Base-by-base conservation (phyloP, 805 yeast genomes). In the Candida xiaguanensis region DNA sequence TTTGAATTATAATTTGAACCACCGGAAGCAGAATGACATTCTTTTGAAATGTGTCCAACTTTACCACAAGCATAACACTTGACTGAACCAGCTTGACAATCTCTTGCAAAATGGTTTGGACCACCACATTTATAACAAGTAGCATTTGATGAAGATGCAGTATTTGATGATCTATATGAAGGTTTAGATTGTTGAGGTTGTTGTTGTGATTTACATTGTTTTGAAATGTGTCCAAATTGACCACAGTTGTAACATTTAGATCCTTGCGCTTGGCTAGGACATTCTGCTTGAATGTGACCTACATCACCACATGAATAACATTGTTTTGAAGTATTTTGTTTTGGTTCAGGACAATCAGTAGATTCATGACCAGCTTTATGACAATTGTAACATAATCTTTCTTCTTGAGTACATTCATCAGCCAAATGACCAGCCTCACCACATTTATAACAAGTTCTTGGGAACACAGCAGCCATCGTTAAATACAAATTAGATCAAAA, bases 1-100 rank as follows among this genome's bases (percentile, higher is more conserved):
- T 78, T 80, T 48, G 63, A 52, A 51, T 52, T 55, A 48, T 59
- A 64, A 48, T 62, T 61, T 18, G 61, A 58, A 47, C 75, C 80
- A 46, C 74, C 74, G 36, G 80, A 57, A 43, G 76, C 74, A 36
- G 78, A 65, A 45, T 74, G 64, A 68, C 96, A 88, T 50, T 85
- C 95, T 65, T 80, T 85, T 47, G 93, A 80, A 54, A 87, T 80
- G 72, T 90, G 97, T 41, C 96, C 96, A 47, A 77, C 71, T 65
- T 82, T 80, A 53, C 96, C 96, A 68, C 97, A 89, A 46, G 90
- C 85, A 76, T 87, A 90, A 69, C 97, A 89, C 68, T 86, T 86
- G 59, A 80, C 75, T 40, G 53, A 53, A 41, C 79, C 75, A 51
- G 80, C 81, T 62, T 80, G 83, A 68, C 96, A 87, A 65, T 87